These are phyloP conservation scores for Solanum dulcamara DNA, from an alignment of 257 asterid genomes.

Conservation along the genomic window DNA sequence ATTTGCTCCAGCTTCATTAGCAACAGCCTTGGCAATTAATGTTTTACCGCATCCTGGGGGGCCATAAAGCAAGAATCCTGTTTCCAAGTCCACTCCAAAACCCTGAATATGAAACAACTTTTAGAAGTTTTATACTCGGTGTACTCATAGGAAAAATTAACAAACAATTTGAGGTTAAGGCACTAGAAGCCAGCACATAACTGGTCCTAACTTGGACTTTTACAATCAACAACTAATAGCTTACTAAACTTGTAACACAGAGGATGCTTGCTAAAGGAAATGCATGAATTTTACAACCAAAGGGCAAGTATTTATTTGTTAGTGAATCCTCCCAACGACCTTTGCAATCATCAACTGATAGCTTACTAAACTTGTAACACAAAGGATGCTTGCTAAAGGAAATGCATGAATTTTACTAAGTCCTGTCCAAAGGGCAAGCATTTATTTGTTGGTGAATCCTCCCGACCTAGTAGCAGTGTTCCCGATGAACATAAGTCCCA, in stretches of 20 bases:
- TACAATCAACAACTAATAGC: neutral
- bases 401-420: neutral
- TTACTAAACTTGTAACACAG: neutral
- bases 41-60: conserved; percentile 99
- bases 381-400: neutral
- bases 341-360: neutral
- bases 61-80: conserved; percentile 89
- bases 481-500: neutral
- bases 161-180: neutral
- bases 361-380: neutral
- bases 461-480: neutral
- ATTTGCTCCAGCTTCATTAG: conserved; percentile 85
- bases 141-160: neutral
- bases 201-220: neutral
- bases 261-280: neutral
- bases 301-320: neutral
- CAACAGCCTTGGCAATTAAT: conserved; percentile 92
- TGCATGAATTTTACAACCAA: neutral
- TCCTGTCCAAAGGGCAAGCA: neutral
- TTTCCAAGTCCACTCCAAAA: conserved; percentile 48
- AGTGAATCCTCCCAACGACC: neutral
- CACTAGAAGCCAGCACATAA: neutral
- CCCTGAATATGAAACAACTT: conserved; percentile 25
- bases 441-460: neutral
- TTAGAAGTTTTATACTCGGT: neutral